Percentiles rank a stretch among this genome's conserved stretches.
Evolutionary conservation across 1,139 yeast genomes (phyloP).

Genomic region (Diutina catenulata): DNA sequence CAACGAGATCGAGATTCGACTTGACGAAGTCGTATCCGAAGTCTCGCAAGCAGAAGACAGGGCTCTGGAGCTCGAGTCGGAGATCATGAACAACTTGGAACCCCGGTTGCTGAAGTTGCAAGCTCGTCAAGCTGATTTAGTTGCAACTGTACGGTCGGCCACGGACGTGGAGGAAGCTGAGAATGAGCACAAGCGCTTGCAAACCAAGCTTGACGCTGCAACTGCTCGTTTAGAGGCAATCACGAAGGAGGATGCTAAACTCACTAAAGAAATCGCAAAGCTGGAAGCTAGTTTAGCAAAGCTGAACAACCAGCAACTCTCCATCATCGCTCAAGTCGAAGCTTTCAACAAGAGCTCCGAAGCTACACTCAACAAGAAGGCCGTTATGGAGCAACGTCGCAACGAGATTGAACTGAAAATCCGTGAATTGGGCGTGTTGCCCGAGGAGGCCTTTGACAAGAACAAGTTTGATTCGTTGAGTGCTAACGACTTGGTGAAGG

Average conservation of each 20-base stretch:
- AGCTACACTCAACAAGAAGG: conserved; percentile 47
- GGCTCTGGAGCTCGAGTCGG: conserved; percentile 38
- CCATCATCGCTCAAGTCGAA: not conserved
- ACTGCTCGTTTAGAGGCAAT: not conserved
- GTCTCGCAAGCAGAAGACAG: conserved; percentile 10
- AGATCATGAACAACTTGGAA: conserved; percentile 32
- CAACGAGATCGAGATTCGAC: conserved; percentile 24
- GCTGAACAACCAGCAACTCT: conserved; percentile 1
- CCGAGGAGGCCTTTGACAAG: conserved; percentile 64
- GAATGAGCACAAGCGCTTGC: not conserved
- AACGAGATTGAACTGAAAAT: conserved; percentile 66
- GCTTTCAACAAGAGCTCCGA: not conserved
- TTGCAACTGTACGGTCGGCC: not conserved
- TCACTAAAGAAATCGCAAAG: not conserved
- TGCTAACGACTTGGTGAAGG: conserved; percentile 44
- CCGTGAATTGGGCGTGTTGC: conserved; percentile 74
- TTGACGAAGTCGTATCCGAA: conserved; percentile 28
- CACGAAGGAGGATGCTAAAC: not conserved
- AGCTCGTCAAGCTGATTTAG: conserved; percentile 8
- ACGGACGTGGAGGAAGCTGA: not conserved
- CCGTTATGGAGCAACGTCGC: conserved; percentile 48
- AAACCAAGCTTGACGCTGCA: not conserved
- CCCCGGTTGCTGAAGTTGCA: conserved; percentile 45
- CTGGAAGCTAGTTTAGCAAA: not conserved
- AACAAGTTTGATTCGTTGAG: conserved; percentile 28